Evolutionary conservation across 345 rosid species (phyloP).

Genomic region (Aquilaria malaccensis): DNA sequence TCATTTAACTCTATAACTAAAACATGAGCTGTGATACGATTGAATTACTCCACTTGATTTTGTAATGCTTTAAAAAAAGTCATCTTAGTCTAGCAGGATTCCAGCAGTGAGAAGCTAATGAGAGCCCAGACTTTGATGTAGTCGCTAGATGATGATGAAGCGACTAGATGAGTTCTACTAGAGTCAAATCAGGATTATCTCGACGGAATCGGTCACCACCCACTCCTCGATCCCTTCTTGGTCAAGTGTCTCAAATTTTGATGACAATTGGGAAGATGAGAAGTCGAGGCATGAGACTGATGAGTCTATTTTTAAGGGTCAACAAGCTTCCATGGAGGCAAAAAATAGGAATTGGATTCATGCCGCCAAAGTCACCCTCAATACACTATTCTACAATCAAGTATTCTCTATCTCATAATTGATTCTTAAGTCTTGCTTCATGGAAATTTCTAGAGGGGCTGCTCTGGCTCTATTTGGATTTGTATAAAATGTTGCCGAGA

Average conservation of each 20-base stretch:
- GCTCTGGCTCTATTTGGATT: conserved; percentile 59
- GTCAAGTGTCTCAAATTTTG: conserved; percentile 24
- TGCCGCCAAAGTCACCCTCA: conserved; percentile 50
- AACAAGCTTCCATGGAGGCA: conserved; percentile 32
- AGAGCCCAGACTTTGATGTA: conserved; percentile 57
- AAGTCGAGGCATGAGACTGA: conserved; percentile 29
- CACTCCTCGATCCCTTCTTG: conserved; percentile 34
- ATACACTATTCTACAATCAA: conserved; percentile 48
- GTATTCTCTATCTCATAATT: conserved; percentile 48
- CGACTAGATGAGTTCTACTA: conserved; percentile 55
- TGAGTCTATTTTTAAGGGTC: conserved; percentile 26
- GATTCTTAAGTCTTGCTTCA: conserved; percentile 58
- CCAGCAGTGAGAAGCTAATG: conserved; percentile 39
- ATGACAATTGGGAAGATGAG: conserved; percentile 10
- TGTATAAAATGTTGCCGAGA: conserved; percentile 54
- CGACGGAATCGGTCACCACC: conserved; percentile 48
- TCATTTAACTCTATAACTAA: no score
- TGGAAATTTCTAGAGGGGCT: conserved; percentile 54
- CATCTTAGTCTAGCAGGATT: conserved; percentile 27
- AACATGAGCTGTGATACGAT: no score
- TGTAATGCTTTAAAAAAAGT: no score
- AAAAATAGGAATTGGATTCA: conserved; percentile 61
- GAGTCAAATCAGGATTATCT: conserved; percentile 32
- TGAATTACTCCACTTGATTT: no score
- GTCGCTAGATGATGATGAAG: conserved; percentile 36